Evolutionary conservation across 140 eudicot species (phyloP).

Genomic region (Stevia rebaudiana): DNA sequence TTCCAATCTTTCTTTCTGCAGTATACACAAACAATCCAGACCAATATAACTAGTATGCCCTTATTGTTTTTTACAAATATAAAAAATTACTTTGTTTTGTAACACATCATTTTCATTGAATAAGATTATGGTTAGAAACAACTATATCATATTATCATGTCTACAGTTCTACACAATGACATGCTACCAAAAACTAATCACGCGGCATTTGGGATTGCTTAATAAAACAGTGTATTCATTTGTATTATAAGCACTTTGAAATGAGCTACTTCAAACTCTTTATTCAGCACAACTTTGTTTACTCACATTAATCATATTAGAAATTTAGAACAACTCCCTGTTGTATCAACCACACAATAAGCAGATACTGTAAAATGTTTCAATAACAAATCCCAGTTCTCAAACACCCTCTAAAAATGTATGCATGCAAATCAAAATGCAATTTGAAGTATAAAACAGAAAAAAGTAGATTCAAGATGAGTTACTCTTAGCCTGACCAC

Average conservation of each 20-base stretch:
- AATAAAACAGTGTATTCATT: no score
- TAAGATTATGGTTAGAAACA: no score
- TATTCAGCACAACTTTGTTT: background rate
- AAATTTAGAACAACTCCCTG: background rate
- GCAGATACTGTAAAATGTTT: background rate
- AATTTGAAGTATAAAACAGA: background rate
- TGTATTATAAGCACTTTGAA: background rate
- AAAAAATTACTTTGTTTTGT: background rate
- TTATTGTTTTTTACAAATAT: background rate
- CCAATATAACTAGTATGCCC: background rate
- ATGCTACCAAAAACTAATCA: no score
- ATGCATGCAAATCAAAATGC: background rate
- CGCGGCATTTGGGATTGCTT: no score
- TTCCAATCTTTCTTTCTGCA: conserved; percentile 59
- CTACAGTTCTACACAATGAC: no score
- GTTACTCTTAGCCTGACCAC: background rate
- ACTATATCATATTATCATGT: background rate
- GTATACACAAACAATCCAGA: background rate
- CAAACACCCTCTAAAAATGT: background rate
- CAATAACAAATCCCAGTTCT: background rate
- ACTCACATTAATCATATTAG: background rate
- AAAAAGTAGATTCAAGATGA: background rate
- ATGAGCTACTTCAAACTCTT: background rate
- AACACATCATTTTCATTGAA: background rate
- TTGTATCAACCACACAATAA: background rate